A percentile compares a stretch with the other conserved stretches of the same genome.
phyloP scores from a whole-genome alignment of 805 yeast genomes.

The Komagataella kurtzmanii region DNA sequence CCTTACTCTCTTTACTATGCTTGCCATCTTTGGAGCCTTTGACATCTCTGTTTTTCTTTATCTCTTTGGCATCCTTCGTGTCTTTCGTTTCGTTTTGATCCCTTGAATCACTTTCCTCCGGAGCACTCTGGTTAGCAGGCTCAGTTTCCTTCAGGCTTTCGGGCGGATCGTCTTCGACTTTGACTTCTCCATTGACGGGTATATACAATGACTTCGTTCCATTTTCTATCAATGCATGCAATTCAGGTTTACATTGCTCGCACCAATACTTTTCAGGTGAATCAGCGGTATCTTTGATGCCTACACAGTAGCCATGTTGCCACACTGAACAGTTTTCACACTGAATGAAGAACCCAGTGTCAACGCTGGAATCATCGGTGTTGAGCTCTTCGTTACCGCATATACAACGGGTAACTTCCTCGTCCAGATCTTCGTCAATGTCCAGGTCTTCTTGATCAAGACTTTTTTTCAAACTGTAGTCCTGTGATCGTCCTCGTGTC shows the following conservation, averaged over 20 bases:
- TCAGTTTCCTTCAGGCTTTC: background rate
- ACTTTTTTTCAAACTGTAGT: background rate
- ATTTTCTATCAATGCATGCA: constrained; percentile 44
- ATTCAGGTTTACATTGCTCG: constrained; percentile 78
- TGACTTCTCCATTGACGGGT: constrained; percentile 23
- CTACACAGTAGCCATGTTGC: constrained; percentile 97
- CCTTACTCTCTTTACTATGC: background rate
- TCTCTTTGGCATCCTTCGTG: background rate
- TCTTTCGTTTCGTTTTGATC: background rate
- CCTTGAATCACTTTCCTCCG: background rate
- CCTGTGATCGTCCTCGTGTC: background rate
- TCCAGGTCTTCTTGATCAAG: constrained; percentile 2
- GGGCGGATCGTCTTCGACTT: constrained; percentile 11
- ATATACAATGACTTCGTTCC: constrained; percentile 33
- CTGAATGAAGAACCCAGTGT: constrained; percentile 59
- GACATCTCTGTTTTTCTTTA: background rate
- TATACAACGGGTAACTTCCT: constrained; percentile 40
- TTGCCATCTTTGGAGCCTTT: background rate
- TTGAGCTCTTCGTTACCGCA: constrained; percentile 35
- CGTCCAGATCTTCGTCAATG: constrained; percentile 19
- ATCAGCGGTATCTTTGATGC: constrained; percentile 56
- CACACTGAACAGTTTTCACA: constrained; percentile 89
- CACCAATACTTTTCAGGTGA: constrained; percentile 95
- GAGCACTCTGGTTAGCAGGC: constrained; percentile 5
- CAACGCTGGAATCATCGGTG: constrained; percentile 14